A percentile compares a stretch with the other conserved stretches of the same genome.
Conservation (phyloP, 495 filamentous ascomycete genomes). For the Neurospora tetrasperma region DNA sequence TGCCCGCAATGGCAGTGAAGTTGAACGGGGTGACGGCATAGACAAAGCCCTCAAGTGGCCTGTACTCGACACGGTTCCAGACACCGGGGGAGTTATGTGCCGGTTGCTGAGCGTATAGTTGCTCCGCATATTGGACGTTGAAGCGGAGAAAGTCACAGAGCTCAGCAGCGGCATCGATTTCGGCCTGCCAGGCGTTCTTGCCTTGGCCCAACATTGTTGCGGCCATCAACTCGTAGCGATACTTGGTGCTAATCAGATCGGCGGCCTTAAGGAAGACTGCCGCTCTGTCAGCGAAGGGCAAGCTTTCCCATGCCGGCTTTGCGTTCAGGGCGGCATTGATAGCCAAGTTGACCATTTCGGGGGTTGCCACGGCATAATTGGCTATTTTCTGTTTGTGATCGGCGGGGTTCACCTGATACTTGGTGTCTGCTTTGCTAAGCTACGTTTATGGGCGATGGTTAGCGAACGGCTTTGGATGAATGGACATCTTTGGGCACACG, state of each 20-base stretch:
- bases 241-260: constrained; percentile 78
- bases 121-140: constrained; percentile 80
- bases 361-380: constrained; percentile 64
- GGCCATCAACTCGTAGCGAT: constrained; percentile 88
- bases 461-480: neutral
- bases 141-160: constrained; percentile 84
- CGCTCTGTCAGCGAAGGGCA: constrained; percentile 83
- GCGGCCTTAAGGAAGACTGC: constrained; percentile 90
- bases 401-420: constrained; percentile 63
- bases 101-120: constrained; percentile 78
- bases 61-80: constrained; percentile 77
- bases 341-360: constrained; percentile 59
- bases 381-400: constrained; percentile 63
- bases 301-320: constrained; percentile 67
- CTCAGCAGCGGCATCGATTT: constrained; percentile 92
- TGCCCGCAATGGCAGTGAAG: constrained; percentile 79
- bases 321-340: constrained; percentile 75
- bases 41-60: constrained; percentile 78
- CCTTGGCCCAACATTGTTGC: constrained; percentile 90
- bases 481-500: neutral
- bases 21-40: constrained; percentile 84
- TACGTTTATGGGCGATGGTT: neutral
- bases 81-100: constrained; percentile 62
- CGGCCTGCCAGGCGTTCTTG: constrained; percentile 94
- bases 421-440: constrained; percentile 19